Conservation (phyloP, 371 early-diverging fungal species). For the Circinella minor region DNA sequence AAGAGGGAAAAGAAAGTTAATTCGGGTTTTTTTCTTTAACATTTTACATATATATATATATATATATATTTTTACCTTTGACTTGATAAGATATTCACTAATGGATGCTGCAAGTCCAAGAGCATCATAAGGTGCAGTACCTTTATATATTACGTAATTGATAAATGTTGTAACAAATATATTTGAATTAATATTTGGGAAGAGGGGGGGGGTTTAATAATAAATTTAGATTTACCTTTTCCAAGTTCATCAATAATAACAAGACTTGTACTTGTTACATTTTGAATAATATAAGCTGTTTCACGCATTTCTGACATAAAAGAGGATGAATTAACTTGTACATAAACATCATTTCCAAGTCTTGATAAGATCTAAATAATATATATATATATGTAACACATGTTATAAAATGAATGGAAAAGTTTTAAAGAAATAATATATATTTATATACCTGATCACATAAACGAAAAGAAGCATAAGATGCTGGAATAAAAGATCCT, state of each 20-base stretch:
- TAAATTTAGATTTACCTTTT: constrained; percentile 63
- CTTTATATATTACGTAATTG: constrained; percentile 25
- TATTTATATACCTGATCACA: constrained; percentile 59
- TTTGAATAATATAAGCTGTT: constrained; percentile 81
- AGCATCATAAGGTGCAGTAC: constrained; percentile 83
- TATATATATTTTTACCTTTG: constrained; percentile 52
- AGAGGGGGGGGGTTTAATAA: too few relatives aligned
- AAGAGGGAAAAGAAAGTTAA: background rate
- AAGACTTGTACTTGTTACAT: constrained; percentile 70
- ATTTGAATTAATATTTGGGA: too few relatives aligned
- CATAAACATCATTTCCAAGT: constrained; percentile 73
- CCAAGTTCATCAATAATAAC: constrained; percentile 98
- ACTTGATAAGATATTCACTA: constrained; percentile 71
- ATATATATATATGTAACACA: too few relatives aligned
- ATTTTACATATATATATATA: too few relatives aligned
- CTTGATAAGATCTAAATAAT: constrained; percentile 69
- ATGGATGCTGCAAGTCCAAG: constrained; percentile 82
- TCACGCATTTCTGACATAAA: constrained; percentile 96
- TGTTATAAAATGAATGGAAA: too few relatives aligned
- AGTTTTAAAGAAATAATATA: too few relatives aligned
- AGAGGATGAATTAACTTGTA: constrained; percentile 74
- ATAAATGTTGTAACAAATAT: too few relatives aligned
- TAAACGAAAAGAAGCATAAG: constrained; percentile 82
- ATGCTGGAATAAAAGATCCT: constrained; percentile 94
- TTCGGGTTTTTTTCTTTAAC: too few relatives aligned